Base-by-base conservation (phyloP, 2,329 filamentous ascomycete species). In the Epichloe gansuensis region DNA sequence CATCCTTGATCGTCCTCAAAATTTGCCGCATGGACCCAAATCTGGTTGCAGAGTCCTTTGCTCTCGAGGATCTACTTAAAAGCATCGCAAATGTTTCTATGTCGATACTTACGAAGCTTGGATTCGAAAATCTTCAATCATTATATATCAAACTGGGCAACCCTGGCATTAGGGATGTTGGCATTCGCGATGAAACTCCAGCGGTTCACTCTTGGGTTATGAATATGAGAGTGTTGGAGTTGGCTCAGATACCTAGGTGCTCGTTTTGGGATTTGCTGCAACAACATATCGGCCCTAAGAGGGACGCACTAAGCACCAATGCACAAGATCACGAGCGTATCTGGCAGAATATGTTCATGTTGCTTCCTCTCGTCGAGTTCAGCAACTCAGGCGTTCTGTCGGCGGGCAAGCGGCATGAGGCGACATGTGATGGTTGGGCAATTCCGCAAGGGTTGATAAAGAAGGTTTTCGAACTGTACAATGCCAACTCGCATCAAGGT, bases 241-340 rank as follows among this genome's bases (percentile, higher is more conserved):
- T 69, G 36, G 72, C 74, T 12, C 64, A 63, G 7, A 75, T 82
- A 42, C 73, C 74, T 2, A 70, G 73, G 49, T 66, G 69, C 23
- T 74, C 74, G 1, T 85, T 85, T 57, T 85, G 81, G 82, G 78
- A 82, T 51, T 56, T 82, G 35, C 60, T 72, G 2, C 74, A 78
- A 53, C 58, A 69, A 5, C 62, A 68, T 11, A 64, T 81, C 53
- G 59, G 71, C 3, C 59, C 61, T 15, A 57, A 68, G 1, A 63
- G 66, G 9, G 52, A 64, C 23, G 57, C 66, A 2, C 63, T 64
- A 3, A 66, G 68, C 23, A 59, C 59, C 2, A 70, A 82, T 57
- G 72, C 70, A 7, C 66, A 68, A 15, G 59, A 63, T 1, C 72
- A 83, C 48, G 82, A 86, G 62, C 63, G 63, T 9, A 59, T 76